phyloP scores from a whole-genome alignment of 192 early-diverging fungal genomes.

The Mortierella antarctica region DNA sequence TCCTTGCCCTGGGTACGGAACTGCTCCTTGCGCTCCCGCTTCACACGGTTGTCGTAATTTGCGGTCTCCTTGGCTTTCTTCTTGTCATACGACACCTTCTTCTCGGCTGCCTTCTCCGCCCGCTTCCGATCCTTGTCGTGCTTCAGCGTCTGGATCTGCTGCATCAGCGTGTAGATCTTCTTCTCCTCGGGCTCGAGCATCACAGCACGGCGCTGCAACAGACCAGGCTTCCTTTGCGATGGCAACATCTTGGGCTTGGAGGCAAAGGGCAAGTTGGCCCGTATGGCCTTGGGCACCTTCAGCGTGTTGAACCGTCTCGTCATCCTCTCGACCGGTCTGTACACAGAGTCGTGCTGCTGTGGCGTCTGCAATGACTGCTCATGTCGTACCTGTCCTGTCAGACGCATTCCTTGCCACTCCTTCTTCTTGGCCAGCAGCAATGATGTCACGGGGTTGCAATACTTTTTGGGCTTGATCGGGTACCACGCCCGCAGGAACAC shows the following conservation, averaged over 20 bases:
- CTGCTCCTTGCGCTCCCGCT: constrained; percentile 72
- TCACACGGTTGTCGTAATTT: constrained; percentile 62
- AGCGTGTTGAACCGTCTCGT: constrained; percentile 85
- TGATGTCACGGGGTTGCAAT: constrained; percentile 98
- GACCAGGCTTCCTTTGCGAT: constrained; percentile 62
- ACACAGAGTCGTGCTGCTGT: constrained; percentile 85
- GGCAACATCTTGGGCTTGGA: constrained; percentile 82
- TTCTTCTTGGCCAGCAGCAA: constrained; percentile 80
- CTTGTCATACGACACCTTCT: constrained; percentile 63
- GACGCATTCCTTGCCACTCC: constrained; percentile 90
- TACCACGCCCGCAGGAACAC: constrained; percentile 98
- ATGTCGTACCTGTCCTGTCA: constrained; percentile 86
- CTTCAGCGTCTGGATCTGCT: constrained; percentile 86
- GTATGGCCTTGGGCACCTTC: constrained; percentile 82
- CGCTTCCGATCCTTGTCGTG: constrained; percentile 88
- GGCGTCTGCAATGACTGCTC: constrained; percentile 73
- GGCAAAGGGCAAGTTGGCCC: constrained; percentile 88
- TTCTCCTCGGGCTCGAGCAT: constrained; percentile 92
- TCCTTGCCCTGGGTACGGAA: constrained; percentile 73
- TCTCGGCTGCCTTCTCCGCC: constrained; percentile 68
- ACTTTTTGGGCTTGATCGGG: constrained; percentile 93
- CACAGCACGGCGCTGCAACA: constrained; percentile 80
- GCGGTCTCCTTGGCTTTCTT: constrained; percentile 65
- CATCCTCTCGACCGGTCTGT: constrained; percentile 84
- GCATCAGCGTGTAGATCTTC: constrained; percentile 85